Conservation (phyloP, 2,329 filamentous ascomycete genomes). For the Elsinoe australis region DNA sequence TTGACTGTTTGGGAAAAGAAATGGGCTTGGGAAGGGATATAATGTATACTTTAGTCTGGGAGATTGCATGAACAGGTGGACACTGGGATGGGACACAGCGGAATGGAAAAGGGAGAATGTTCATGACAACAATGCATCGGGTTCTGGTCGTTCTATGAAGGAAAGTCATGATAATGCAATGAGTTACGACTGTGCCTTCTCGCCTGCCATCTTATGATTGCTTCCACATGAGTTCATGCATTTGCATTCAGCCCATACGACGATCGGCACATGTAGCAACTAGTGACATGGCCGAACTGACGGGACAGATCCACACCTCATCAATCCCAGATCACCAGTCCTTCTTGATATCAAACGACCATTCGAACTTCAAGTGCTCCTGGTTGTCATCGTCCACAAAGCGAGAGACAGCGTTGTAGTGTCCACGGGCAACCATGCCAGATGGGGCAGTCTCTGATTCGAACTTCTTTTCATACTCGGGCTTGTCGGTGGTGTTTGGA, state of each 20-base stretch:
- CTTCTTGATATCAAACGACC: slow-evolving; percentile 95
- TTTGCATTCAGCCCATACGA: neutral
- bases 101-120: too few species aligned
- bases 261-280: too few species aligned
- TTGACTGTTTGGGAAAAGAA: too few species aligned
- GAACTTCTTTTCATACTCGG: slow-evolving; percentile 84
- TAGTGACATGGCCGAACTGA: too few species aligned
- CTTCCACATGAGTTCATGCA: neutral
- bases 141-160: slow-evolving; percentile 11
- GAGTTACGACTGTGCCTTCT: neutral
- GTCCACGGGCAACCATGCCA: slow-evolving; percentile 80
- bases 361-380: slow-evolving; percentile 84
- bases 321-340: slow-evolving; percentile 58
- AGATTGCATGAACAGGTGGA: too few species aligned
- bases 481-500: slow-evolving; percentile 82
- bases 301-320: too few species aligned
- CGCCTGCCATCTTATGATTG: neutral
- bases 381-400: slow-evolving; percentile 95
- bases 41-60: too few species aligned
- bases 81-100: too few species aligned
- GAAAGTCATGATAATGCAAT: slow-evolving; percentile 14
- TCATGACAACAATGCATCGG: too few species aligned
- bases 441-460: slow-evolving; percentile 84
- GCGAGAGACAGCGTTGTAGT: slow-evolving; percentile 81
- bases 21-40: too few species aligned